Percentiles rank a stretch among this genome's conserved stretches.
Conservation (phyloP, 164 flowering plant genomes). For the Akebia trifoliata region DNA sequence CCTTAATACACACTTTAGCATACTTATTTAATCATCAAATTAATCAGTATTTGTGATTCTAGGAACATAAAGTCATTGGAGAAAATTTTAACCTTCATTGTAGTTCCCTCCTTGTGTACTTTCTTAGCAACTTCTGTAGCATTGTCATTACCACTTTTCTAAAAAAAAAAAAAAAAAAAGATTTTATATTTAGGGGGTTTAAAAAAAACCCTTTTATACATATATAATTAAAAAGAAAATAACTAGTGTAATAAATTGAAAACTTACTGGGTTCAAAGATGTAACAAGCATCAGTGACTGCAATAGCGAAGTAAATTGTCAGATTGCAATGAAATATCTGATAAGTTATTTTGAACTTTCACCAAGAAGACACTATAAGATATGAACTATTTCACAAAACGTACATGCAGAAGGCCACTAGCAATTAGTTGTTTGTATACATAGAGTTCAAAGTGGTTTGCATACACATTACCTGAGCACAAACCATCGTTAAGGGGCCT, state of each 20-base stretch:
- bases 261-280: conserved; percentile 92
- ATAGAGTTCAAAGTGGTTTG: conserved; percentile 87
- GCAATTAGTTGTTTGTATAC: conserved; percentile 98
- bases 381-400: conserved; percentile 15
- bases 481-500: conserved; percentile 98
- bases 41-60: no score
- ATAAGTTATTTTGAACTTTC: conserved; percentile 13
- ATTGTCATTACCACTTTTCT: conserved; percentile 99
- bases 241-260: neutral
- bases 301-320: conserved; percentile 22
- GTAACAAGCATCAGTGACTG: conserved; percentile 99
- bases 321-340: conserved; percentile 4
- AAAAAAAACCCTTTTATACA: neutral
- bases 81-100: conserved; percentile 59
- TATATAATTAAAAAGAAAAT: conserved; percentile 3
- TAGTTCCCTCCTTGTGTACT: conserved; percentile 92
- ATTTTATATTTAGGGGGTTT: neutral
- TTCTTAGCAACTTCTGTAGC: conserved; percentile 98
- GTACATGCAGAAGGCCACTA: conserved; percentile 71
- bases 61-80: no score
- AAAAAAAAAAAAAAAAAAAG: no score
- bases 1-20: no score
- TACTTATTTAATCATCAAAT: no score
- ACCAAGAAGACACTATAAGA: no score
- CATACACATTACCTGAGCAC: conserved; percentile 75